Percentiles rank a stretch among this genome's conserved stretches.
Evolutionary conservation across 2,329 filamentous ascomycete species (phyloP).

Genomic region (Sporothrix dimorphospora): DNA sequence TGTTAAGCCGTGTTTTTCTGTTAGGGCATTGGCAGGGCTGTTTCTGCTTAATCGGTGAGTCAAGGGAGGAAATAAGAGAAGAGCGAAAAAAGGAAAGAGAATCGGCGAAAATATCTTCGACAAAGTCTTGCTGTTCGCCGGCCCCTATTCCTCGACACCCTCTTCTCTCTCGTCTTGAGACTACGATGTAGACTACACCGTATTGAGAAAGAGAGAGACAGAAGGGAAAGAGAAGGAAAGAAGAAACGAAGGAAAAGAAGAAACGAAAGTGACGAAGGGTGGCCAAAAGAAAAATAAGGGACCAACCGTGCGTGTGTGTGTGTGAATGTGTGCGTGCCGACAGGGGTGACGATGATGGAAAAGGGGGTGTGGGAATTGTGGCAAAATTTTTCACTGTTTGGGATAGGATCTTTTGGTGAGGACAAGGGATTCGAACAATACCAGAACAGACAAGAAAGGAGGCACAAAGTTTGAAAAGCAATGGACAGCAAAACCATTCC

Average conservation of each 20-base stretch:
- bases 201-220: neutral
- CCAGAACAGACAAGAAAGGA: neutral
- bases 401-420: neutral
- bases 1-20: neutral
- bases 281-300: neutral
- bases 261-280: neutral
- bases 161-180: neutral
- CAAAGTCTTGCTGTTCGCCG: neutral
- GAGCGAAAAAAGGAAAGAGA: neutral
- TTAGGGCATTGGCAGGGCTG: neutral
- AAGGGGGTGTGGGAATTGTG: conserved; percentile 12
- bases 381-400: neutral
- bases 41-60: neutral
- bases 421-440: neutral
- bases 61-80: neutral
- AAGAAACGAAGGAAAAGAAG: neutral
- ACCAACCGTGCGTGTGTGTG: conserved; percentile 4
- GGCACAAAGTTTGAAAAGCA: neutral
- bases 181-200: neutral
- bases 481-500: neutral
- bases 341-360: neutral
- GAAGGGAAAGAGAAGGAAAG: neutral
- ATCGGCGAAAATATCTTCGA: neutral
- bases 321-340: no score
- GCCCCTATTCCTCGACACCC: conserved; percentile 1